Evolutionary conservation across 2,329 filamentous ascomycete genomes (phyloP).

Genomic region (Lasiodiplodia sp.): DNA sequence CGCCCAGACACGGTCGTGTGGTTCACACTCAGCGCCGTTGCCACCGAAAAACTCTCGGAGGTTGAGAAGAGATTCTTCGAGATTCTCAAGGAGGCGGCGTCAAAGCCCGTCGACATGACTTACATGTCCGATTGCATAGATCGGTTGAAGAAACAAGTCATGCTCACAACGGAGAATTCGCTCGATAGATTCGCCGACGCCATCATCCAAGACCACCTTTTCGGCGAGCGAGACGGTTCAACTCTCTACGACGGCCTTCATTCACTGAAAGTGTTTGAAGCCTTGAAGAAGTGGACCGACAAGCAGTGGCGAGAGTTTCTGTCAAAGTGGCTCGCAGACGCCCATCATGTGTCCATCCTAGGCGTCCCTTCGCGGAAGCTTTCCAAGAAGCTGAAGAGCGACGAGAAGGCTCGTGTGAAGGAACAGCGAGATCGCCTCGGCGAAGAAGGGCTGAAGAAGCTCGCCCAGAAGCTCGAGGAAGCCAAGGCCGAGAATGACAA

Average conservation of each 20-base stretch:
- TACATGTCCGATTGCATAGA: conserved; percentile 90
- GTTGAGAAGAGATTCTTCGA: conserved; percentile 88
- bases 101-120: conserved; percentile 82
- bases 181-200: conserved; percentile 82
- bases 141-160: conserved; percentile 80
- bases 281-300: conserved; percentile 80
- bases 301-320: conserved; percentile 83
- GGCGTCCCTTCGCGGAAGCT: conserved; percentile 84
- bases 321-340: conserved; percentile 83
- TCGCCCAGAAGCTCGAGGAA: conserved; percentile 77
- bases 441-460: conserved; percentile 76
- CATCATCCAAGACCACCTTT: conserved; percentile 91
- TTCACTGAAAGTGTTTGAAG: conserved; percentile 64
- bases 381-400: conserved; percentile 79
- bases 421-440: conserved; percentile 82
- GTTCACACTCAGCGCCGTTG: conserved; percentile 85
- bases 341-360: conserved; percentile 85
- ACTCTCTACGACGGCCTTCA: conserved; percentile 51
- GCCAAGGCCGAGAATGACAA: conserved; percentile 90
- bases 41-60: conserved; percentile 80
- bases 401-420: conserved; percentile 80
- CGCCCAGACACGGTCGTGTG: conserved; percentile 84
- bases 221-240: conserved; percentile 81
- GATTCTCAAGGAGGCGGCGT: conserved; percentile 80
- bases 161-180: conserved; percentile 82